Conservation (phyloP, 805 yeast species). For the Candida argentea region DNA sequence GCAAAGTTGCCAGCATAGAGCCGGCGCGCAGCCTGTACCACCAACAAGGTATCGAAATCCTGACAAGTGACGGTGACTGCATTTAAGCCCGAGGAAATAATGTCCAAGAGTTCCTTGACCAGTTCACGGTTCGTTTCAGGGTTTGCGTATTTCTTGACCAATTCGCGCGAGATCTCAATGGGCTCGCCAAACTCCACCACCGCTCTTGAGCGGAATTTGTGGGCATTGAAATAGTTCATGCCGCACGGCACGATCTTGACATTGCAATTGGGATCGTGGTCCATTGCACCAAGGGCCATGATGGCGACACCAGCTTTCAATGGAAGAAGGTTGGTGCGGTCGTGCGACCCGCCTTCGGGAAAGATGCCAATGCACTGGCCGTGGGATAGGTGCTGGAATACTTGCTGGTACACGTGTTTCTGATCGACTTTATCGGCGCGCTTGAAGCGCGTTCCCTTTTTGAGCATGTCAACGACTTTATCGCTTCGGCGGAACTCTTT, state of each 20-base stretch:
- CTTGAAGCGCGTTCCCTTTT: slow-evolving; percentile 49
- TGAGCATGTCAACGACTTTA: slow-evolving; percentile 34
- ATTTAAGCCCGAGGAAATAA: slow-evolving; percentile 61
- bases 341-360: slow-evolving; percentile 99
- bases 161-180: slow-evolving; percentile 44
- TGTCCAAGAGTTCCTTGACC: slow-evolving; percentile 59
- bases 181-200: slow-evolving; percentile 93
- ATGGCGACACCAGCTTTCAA: slow-evolving; percentile 95
- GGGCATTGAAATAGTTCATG: slow-evolving; percentile 93
- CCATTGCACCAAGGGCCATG: slow-evolving; percentile 95
- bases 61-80: slow-evolving; percentile 85
- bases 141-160: slow-evolving; percentile 55
- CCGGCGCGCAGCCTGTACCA: slow-evolving; percentile 86
- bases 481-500: slow-evolving; percentile 56
- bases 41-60: slow-evolving; percentile 82
- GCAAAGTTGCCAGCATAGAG: slow-evolving; percentile 71
- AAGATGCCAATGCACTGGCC: slow-evolving; percentile 86
- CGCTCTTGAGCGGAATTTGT: slow-evolving; percentile 90
- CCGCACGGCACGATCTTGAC: slow-evolving; percentile 94
- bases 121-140: slow-evolving; percentile 66
- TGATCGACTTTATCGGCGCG: slow-evolving; percentile 82
- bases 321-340: slow-evolving; percentile 83
- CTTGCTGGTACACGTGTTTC: slow-evolving; percentile 69
- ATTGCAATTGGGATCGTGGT: slow-evolving; percentile 59
- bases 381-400: slow-evolving; percentile 70